Percentiles rank a stretch among this genome's conserved stretches.
phyloP scores from a whole-genome alignment of 148 eudicot species.

The Agrostemma githago region DNA sequence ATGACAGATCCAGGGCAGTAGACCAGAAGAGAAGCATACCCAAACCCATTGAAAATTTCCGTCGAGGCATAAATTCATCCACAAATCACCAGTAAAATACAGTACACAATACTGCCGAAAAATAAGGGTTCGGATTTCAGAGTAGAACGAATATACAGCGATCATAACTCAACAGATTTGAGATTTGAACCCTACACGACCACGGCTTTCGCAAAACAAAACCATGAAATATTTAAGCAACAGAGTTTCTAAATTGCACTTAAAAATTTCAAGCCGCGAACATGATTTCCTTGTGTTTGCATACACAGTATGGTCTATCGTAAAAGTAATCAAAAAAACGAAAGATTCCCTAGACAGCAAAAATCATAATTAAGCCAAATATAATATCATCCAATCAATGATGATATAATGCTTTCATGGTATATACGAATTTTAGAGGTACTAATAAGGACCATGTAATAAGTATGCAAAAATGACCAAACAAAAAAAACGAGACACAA shows the following conservation, averaged over 20 bases:
- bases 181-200: neutral
- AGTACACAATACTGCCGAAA: neutral
- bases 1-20: neutral
- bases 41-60: no score
- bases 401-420: conserved; percentile 27
- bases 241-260: conserved; percentile 17
- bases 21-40: neutral
- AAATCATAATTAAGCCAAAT: conserved; percentile 20
- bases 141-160: neutral
- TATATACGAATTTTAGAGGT: conserved; percentile 16
- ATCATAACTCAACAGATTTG: neutral
- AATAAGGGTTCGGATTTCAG: neutral
- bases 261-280: conserved; percentile 23
- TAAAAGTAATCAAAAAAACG: neutral
- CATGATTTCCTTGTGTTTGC: conserved; percentile 11
- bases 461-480: conserved; percentile 21
- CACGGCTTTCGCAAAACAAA: conserved; percentile 11
- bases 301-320: conserved; percentile 1
- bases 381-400: conserved; percentile 16
- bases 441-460: conserved; percentile 27
- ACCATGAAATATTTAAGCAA: neutral
- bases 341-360: conserved; percentile 18
- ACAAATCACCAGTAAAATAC: neutral
- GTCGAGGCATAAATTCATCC: neutral
- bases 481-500: conserved; percentile 23